Percentiles rank a stretch among this genome's conserved stretches.
Evolutionary conservation across 495 filamentous ascomycete genomes (phyloP).

Genomic region (Chlorociboria aeruginascens): DNA sequence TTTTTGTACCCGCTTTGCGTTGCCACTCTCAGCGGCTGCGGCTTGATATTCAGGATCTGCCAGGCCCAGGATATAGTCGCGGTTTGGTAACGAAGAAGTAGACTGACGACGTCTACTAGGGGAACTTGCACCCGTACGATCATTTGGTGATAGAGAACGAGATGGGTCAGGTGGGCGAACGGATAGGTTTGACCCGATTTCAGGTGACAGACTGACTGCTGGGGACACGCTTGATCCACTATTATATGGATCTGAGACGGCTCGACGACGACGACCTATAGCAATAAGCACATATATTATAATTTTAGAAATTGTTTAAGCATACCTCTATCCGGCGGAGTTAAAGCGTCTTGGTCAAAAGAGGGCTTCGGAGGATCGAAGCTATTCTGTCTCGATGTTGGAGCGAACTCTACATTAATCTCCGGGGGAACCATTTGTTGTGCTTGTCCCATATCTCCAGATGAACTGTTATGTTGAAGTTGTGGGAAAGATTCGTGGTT

Average conservation of each 20-base stretch:
- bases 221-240: constrained; percentile 26
- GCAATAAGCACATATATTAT: constrained; percentile 24
- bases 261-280: constrained; percentile 46
- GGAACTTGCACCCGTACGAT: constrained; percentile 44
- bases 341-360: constrained; percentile 64
- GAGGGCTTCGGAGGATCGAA: constrained; percentile 58
- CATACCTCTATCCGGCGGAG: constrained; percentile 75
- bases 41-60: constrained; percentile 78
- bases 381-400: constrained; percentile 50
- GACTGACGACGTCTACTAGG: constrained; percentile 67
- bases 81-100: constrained; percentile 74
- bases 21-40: constrained; percentile 38
- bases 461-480: constrained; percentile 30
- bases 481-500: constrained; percentile 43
- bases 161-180: constrained; percentile 35
- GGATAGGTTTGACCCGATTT: constrained; percentile 29
- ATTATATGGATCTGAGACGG: constrained; percentile 65
- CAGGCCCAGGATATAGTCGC: constrained; percentile 86
- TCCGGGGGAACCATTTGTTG: constrained; percentile 73
- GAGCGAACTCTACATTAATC: constrained; percentile 89
- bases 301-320: constrained; percentile 12
- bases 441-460: constrained; percentile 51
- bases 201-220: constrained; percentile 19
- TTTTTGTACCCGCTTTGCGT: constrained; percentile 75
- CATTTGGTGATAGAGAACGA: constrained; percentile 59